phyloP scores from a whole-genome alignment of 2,329 filamentous ascomycete species.

The Sporothrix sp. region DNA sequence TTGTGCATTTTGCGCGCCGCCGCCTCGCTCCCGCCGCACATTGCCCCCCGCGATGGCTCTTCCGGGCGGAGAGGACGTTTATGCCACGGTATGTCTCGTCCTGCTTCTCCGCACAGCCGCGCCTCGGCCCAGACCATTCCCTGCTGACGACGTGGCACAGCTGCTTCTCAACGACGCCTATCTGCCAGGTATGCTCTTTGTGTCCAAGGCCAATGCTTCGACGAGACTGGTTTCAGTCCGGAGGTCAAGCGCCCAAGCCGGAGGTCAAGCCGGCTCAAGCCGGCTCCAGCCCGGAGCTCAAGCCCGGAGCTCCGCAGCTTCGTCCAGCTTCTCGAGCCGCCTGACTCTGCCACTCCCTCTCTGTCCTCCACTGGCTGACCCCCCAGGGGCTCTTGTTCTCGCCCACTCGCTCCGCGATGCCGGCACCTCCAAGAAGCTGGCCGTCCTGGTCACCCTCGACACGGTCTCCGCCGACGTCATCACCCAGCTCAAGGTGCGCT shows the following conservation, averaged over 20 bases:
- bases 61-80: slow-evolving; percentile 39
- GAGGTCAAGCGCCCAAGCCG: too few species aligned
- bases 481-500: slow-evolving; percentile 61
- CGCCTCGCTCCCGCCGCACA: slow-evolving; percentile 9
- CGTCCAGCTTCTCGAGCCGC: too few species aligned
- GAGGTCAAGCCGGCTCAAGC: too few species aligned
- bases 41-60: slow-evolving; percentile 28
- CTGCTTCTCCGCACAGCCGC: neutral
- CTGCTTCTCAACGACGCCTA: slow-evolving; percentile 88
- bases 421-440: slow-evolving; percentile 76
- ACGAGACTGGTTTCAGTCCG: too few species aligned
- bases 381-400: slow-evolving; percentile 75
- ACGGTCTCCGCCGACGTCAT: slow-evolving; percentile 66
- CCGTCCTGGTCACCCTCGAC: slow-evolving; percentile 73
- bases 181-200: slow-evolving; percentile 63
- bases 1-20: neutral
- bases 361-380: too few species aligned
- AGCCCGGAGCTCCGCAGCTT: neutral
- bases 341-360: too few species aligned
- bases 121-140: too few species aligned
- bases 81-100: slow-evolving; percentile 41
- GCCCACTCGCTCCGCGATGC: slow-evolving; percentile 91
- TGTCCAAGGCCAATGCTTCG: neutral
- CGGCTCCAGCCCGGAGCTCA: neutral
- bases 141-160: slow-evolving; percentile 36